A percentile compares a stretch with the other conserved stretches of the same genome.
Conservation (phyloP, 768 basidiomycete genomes). For the Termitomyces bulborhizus region DNA sequence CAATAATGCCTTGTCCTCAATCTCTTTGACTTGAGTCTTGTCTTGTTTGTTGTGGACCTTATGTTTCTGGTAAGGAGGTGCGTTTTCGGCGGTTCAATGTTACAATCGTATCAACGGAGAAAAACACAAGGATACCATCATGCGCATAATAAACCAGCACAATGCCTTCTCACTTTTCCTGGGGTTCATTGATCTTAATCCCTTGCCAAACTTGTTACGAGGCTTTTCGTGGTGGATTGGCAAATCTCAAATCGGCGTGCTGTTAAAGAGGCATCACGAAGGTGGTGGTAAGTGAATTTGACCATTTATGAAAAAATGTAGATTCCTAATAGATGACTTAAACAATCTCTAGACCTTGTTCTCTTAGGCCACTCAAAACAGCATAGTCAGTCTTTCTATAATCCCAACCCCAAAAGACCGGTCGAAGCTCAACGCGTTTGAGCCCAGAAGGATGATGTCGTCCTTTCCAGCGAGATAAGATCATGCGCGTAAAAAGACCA, state of each 20-base stretch:
- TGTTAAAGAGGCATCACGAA: neutral
- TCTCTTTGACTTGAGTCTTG: too few species aligned
- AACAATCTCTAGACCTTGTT: neutral
- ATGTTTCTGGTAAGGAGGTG: too few species aligned
- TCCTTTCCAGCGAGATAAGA: neutral
- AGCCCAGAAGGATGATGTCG: neutral
- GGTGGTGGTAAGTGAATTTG: neutral
- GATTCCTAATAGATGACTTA: neutral
- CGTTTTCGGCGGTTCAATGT: too few species aligned
- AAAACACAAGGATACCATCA: too few species aligned
- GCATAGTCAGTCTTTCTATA: neutral
- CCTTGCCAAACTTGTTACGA: too few species aligned
- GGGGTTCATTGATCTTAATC: too few species aligned
- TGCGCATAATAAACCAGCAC: too few species aligned
- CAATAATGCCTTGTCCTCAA: too few species aligned
- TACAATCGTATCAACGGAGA: too few species aligned
- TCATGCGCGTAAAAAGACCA: neutral
- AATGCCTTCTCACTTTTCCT: too few species aligned
- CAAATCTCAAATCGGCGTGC: neutral
- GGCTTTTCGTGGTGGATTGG: too few species aligned
- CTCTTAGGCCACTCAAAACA: neutral
- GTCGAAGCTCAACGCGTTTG: neutral
- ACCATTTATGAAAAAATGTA: neutral
- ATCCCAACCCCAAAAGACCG: neutral
- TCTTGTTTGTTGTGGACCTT: too few species aligned